These are phyloP conservation scores for Colletotrichum melonis DNA, from an alignment of 2,329 filamentous ascomycete genomes.

Conservation along the genomic window DNA sequence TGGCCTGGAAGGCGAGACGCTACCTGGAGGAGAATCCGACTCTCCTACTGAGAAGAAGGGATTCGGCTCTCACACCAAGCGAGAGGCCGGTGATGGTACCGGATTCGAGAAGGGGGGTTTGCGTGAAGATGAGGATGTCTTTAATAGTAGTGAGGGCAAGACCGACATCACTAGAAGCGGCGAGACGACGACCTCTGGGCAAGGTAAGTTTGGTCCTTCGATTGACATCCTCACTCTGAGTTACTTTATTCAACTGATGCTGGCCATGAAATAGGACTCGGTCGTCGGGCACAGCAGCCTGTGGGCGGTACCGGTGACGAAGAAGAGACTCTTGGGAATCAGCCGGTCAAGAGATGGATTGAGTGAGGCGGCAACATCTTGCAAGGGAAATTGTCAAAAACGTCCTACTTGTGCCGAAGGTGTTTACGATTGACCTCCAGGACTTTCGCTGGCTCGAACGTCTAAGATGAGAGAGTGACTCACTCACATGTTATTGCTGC, in stretches of 20 bases:
- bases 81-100: not conserved
- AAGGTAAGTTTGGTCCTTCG: not conserved
- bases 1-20: not conserved
- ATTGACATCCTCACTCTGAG: not conserved
- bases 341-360: not conserved
- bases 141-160: not conserved
- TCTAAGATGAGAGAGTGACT: not conserved
- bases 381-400: not conserved
- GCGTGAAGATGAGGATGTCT: not conserved
- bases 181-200: not conserved
- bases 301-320: not conserved
- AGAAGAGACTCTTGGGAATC: not conserved
- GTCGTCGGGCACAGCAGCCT: not conserved
- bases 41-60: not conserved
- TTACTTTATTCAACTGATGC: not conserved
- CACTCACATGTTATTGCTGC: not conserved
- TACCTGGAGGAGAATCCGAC: not conserved
- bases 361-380: not conserved
- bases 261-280: not conserved
- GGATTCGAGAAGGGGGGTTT: not conserved
- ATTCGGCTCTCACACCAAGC: not conserved
- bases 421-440: not conserved
- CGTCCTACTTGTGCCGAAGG: not conserved
- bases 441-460: not conserved
- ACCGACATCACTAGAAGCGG: not conserved